phyloP scores from a whole-genome alignment of 1,284 basidiomycete genomes.

The Irpex sp. region DNA sequence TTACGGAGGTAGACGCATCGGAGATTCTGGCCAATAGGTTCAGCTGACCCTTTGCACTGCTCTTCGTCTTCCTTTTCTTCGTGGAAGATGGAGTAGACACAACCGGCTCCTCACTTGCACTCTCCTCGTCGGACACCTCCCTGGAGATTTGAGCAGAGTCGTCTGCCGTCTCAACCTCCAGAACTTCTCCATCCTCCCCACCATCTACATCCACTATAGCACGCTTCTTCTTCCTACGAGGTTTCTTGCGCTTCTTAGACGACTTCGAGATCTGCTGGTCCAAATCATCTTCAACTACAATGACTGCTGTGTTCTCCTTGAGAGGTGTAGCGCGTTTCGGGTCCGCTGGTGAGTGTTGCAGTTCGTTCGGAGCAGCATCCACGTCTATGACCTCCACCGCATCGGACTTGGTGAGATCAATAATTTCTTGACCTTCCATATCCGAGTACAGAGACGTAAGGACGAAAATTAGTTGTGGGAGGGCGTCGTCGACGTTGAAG shows the following conservation, averaged over 20 bases:
- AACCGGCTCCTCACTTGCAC: background rate
- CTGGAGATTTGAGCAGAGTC: slow-evolving; percentile 3
- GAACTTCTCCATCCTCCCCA: slow-evolving; percentile 12
- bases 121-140: slow-evolving; percentile 4
- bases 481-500: background rate
- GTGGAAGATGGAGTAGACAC: background rate
- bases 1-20: background rate
- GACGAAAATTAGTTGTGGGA: background rate
- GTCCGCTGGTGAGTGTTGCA: background rate
- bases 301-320: slow-evolving; percentile 15
- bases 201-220: background rate
- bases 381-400: slow-evolving; percentile 22
- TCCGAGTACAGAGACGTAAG: background rate
- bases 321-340: slow-evolving; percentile 8
- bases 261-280: background rate
- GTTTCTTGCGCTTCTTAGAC: slow-evolving; percentile 11
- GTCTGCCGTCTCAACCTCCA: slow-evolving; percentile 6
- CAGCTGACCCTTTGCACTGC: background rate
- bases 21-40: slow-evolving; percentile 4
- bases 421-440: slow-evolving; percentile 23
- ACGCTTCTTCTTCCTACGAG: slow-evolving; percentile 11
- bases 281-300: slow-evolving; percentile 3
- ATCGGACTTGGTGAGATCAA: slow-evolving; percentile 31
- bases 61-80: slow-evolving; percentile 1
- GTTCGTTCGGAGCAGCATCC: slow-evolving; percentile 16